Evolutionary conservation across 176 grass and related monocot genomes (phyloP).

Genomic region (Oryza officinalis): DNA sequence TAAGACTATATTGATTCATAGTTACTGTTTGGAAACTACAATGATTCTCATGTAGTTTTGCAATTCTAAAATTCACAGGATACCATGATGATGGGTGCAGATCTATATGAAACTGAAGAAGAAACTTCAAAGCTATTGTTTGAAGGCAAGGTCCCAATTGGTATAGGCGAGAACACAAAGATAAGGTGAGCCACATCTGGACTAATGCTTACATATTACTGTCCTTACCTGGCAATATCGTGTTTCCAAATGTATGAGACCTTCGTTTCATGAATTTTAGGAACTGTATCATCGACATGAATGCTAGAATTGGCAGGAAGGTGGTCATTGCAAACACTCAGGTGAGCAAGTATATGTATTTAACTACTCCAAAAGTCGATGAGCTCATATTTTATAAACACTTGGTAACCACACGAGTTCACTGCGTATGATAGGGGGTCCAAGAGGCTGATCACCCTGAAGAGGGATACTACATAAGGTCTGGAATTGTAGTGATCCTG

Average conservation of each 20-base stretch:
- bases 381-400: neutral
- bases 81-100: constrained; percentile 80
- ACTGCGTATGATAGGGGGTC: constrained; percentile 48
- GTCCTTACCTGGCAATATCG: neutral
- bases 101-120: constrained; percentile 64
- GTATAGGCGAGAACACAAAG: constrained; percentile 70
- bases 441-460: constrained; percentile 61
- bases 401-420: neutral
- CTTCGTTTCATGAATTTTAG: constrained; percentile 31
- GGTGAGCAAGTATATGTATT: constrained; percentile 16
- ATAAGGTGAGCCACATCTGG: constrained; percentile 49
- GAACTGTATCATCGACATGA: constrained; percentile 85
- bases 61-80: constrained; percentile 41
- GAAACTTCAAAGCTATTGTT: constrained; percentile 50
- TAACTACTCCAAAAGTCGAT: neutral
- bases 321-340: constrained; percentile 55
- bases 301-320: constrained; percentile 69
- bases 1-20: neutral
- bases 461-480: constrained; percentile 71
- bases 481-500: constrained; percentile 54
- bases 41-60: neutral
- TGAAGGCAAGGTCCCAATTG: constrained; percentile 59
- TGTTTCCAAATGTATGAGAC: neutral
- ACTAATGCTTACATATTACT: neutral
- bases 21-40: neutral